Evolutionary conservation across 495 filamentous ascomycete genomes (phyloP), one percentile per base, ranked within the genome.

Genomic region (Geoglossum glabrum): DNA sequence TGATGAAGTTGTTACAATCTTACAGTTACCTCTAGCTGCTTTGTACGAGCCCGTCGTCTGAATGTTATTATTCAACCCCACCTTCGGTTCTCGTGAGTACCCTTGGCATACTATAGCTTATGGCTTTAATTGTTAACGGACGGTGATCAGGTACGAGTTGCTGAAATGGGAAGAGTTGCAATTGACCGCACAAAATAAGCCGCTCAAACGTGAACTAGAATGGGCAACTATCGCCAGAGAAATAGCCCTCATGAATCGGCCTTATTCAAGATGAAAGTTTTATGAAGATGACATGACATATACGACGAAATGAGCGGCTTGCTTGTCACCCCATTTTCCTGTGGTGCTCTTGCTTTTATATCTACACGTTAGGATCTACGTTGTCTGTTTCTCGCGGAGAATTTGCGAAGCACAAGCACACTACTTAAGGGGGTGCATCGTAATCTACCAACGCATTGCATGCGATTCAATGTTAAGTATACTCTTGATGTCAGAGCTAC

Each of bases 241-340:
- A 72, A 85, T 98, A 57, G 90, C 92, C 0, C 74, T 86, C 23
- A 90, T 98, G 87, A 98, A 98, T 67, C 84, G 84, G 61, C 92
- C 92, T n/a, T 97, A 97, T 45, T 59, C 57, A 11, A n/a, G 57
- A 10, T 59, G 40, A 58, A 1, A 33, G 31, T 11, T 38, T 40
- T 3, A 38, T 40, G 33, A 56, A 56, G 54, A 45, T 31, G 30
- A 25, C 54, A 27, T 17, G 54, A 52, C 49, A 9, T 30, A 31
- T 21, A 52, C 49, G 49, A 52, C 23, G 49, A 28, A 21, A 52
- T 31, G 49, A 52, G 19, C 5, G 4, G 46, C 46, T 28, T 10
- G 15, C 26, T 10, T 50, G n/a, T n/a, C 46, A 26, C 15, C 26
- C n/a, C 15, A 50, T 25, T 2, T 52, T 31, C 28, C 25, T 52